Evolutionary conservation across 176 grass and related monocot species (phyloP), one percentile per base, ranked within the genome.

Genomic region (Paspalum notatum): DNA sequence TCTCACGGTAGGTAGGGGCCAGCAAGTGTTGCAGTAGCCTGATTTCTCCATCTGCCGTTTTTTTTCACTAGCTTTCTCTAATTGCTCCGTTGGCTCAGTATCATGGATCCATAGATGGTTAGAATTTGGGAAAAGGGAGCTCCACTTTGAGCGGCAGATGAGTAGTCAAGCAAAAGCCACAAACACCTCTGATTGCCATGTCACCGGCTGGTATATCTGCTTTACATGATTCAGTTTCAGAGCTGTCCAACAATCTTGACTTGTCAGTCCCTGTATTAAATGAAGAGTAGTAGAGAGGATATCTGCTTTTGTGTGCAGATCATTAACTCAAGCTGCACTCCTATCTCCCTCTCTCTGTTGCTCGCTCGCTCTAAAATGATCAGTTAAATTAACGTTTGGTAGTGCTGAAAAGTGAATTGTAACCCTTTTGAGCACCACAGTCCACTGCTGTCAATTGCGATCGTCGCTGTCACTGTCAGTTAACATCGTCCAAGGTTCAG

Each of bases 381-480:
- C 17, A 5, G 44, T 22, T 2, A 52, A 70, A 55, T 16, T 61
- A 75, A 84, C 39, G 67, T 77, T 18, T 70, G 64, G 72, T 76
- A 26, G 46, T n/a, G n/a, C n/a, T 16, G 12, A 20, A 66, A 21
- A 0, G 14, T 68, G 37, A 68, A 54, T 68, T 58, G 12, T 68
- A 8, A 70, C 11, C 70, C 78, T 49, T 5, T 38, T 77, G 45
- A 49, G 44, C 5, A 61, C 16, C 26, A 27, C 0, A 46, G 32
- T 22, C 59, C 40, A 46, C 47, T 72, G 27, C 14, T 43, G 75
- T 37, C 86, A 50, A 50, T 68, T 15, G 10, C 12, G 12, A 25
- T 17, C 41, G 17, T n/a, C 53, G 14, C 22, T 75, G 64, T 81
- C 87, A 65, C 22, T 75, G 64, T 81, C 87, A 65, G 55, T 70